Percentiles rank a stretch among this genome's conserved stretches.
Evolutionary conservation across 116 monocot species (phyloP).

Genomic region (Thalassia testudinum): DNA sequence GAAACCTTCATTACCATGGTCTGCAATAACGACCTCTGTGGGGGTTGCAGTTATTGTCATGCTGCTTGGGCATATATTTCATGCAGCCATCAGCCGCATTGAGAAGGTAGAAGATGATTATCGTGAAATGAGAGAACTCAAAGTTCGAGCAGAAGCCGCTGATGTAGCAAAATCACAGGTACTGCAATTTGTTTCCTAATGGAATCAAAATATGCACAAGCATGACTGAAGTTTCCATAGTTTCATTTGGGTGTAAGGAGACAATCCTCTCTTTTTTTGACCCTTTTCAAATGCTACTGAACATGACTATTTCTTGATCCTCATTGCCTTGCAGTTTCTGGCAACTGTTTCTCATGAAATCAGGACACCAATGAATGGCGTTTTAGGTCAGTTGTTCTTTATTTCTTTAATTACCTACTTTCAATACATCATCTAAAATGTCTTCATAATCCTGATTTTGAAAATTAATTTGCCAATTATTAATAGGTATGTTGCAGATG

Average conservation of each 20-base stretch:
- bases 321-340: conserved; percentile 46
- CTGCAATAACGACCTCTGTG: conserved; percentile 57
- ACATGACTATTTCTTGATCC: too few species aligned
- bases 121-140: conserved; percentile 62
- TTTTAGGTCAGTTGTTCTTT: conserved; percentile 40
- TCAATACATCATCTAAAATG: not conserved
- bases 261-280: too few species aligned
- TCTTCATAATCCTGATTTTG: not conserved
- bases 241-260: too few species aligned
- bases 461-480: not conserved
- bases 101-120: conserved; percentile 85
- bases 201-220: not conserved
- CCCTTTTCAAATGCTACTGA: too few species aligned
- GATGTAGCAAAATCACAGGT: conserved; percentile 94
- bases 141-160: conserved; percentile 81
- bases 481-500: conserved; percentile 85
- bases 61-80: conserved; percentile 71
- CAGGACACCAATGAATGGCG: conserved; percentile 92
- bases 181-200: not conserved
- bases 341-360: conserved; percentile 93
- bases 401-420: not conserved
- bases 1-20: conserved; percentile 49
- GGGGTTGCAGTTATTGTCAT: conserved; percentile 66
- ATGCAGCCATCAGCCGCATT: conserved; percentile 65
- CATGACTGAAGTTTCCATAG: not conserved